Evolutionary conservation across 257 asterid species (phyloP).

Genomic region (Plantago elongata): DNA sequence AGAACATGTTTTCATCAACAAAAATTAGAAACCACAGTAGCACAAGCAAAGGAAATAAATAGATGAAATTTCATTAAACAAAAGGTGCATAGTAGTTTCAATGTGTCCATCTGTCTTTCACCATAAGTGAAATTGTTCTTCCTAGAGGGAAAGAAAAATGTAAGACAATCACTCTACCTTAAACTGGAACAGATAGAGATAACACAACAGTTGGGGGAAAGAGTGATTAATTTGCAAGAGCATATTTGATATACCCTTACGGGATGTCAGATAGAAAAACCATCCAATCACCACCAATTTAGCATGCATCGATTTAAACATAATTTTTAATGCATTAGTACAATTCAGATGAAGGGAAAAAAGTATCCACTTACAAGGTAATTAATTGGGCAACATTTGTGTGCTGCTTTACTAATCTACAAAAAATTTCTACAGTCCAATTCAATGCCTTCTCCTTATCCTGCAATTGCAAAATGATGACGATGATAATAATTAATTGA

Average conservation of each 20-base stretch:
- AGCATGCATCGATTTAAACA: not conserved
- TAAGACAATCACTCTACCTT: constrained; percentile 6
- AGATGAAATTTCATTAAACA: not conserved
- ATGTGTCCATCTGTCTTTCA: constrained; percentile 13
- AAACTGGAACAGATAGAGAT: constrained; percentile 9
- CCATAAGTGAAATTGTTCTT: constrained; percentile 6
- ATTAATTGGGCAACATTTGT: constrained; percentile 77
- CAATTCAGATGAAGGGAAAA: constrained; percentile 25
- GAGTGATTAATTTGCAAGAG: constrained; percentile 7
- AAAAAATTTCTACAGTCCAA: constrained; percentile 84
- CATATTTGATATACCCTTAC: constrained; percentile 2
- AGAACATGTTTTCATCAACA: constrained; percentile 22
- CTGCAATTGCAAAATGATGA: constrained; percentile 47
- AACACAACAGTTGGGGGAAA: not conserved
- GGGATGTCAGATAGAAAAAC: not conserved
- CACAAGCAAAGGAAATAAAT: not conserved
- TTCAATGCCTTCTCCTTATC: constrained; percentile 97
- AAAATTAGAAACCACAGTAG: constrained; percentile 5
- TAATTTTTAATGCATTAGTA: constrained; percentile 12
- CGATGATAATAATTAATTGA: constrained; percentile 16
- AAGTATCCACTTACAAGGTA: constrained; percentile 55
- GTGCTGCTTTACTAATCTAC: constrained; percentile 95
- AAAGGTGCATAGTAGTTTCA: not conserved
- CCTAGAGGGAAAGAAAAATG: constrained; percentile 2
- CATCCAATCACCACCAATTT: not conserved